A percentile compares a stretch with the other conserved stretches of the same genome.
Conservation (phyloP, 2,329 filamentous ascomycete genomes). For the Xylariaceae sp. region DNA sequence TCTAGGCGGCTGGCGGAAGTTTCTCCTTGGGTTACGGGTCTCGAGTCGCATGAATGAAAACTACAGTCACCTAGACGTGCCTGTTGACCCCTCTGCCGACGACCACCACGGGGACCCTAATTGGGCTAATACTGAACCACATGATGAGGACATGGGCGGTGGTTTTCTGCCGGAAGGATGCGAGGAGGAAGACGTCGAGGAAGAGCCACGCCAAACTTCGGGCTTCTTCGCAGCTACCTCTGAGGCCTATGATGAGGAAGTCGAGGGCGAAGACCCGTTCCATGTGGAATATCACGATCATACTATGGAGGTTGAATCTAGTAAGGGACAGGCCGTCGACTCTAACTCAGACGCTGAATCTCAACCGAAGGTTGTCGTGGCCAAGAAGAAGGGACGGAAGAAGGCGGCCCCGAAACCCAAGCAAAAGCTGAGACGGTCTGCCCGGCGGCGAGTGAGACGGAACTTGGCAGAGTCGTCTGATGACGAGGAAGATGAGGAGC, state of each 20-base stretch:
- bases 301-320: slow-evolving; percentile 1
- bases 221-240: slow-evolving; percentile 20
- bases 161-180: slow-evolving; percentile 48
- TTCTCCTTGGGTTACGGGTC: slow-evolving; percentile 79
- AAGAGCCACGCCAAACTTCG: slow-evolving; percentile 22
- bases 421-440: slow-evolving; percentile 21
- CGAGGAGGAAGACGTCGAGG: slow-evolving; percentile 21
- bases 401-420: slow-evolving; percentile 24
- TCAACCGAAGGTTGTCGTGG: slow-evolving; percentile 14
- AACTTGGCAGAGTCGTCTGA: slow-evolving; percentile 22
- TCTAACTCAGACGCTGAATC: slow-evolving; percentile 9
- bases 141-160: slow-evolving; percentile 48
- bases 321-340: slow-evolving; percentile 4
- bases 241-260: slow-evolving; percentile 22
- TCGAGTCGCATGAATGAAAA: slow-evolving; percentile 69
- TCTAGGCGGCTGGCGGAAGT: slow-evolving; percentile 75
- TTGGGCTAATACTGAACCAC: not conserved
- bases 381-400: slow-evolving; percentile 18
- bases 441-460: slow-evolving; percentile 24
- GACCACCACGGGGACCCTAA: slow-evolving; percentile 27
- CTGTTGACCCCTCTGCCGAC: slow-evolving; percentile 51
- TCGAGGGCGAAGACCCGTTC: slow-evolving; percentile 27
- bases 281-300: slow-evolving; percentile 28
- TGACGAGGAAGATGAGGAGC: slow-evolving; percentile 24
- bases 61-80: slow-evolving; percentile 59